A percentile compares a stretch with the other conserved stretches of the same genome.
phyloP scores from a whole-genome alignment of 768 basidiomycete genomes.

The Boletus pseudo-olivaceus region DNA sequence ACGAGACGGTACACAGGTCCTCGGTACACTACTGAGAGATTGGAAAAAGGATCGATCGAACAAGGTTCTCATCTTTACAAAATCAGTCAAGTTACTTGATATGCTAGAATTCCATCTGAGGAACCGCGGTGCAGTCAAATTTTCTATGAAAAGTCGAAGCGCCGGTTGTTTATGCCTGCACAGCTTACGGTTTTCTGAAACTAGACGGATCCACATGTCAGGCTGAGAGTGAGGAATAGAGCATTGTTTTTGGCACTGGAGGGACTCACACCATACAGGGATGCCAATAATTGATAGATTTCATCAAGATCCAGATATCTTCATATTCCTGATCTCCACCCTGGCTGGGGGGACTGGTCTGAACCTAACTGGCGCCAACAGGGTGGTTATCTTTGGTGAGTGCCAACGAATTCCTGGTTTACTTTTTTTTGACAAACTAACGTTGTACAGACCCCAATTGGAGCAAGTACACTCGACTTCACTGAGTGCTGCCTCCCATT shows the following conservation, averaged over 20 bases:
- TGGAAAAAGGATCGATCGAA: constrained; percentile 65
- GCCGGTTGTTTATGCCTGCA: neutral
- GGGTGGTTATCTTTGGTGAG: constrained; percentile 87
- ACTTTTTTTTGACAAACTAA: neutral
- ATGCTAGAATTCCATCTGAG: constrained; percentile 78
- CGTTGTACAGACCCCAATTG: constrained; percentile 75
- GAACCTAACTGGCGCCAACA: constrained; percentile 90
- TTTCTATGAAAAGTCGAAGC: neutral
- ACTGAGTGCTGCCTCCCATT: neutral
- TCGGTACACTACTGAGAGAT: constrained; percentile 61
- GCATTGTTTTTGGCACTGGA: neutral
- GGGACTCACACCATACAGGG: constrained; percentile 40
- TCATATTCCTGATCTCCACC: constrained; percentile 86
- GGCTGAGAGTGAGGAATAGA: constrained; percentile 52
- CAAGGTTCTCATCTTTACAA: constrained; percentile 93
- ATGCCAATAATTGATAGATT: constrained; percentile 87
- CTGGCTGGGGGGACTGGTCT: constrained; percentile 89
- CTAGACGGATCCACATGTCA: constrained; percentile 77
- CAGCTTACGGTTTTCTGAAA: constrained; percentile 62
- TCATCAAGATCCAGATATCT: constrained; percentile 67
- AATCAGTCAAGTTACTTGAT: constrained; percentile 84
- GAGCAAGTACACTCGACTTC: constrained; percentile 59
- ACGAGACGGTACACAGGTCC: constrained; percentile 44
- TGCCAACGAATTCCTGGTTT: constrained; percentile 1
- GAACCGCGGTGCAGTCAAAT: constrained; percentile 39